phyloP scores from a whole-genome alignment of 169 alveolate species.

The Sarcocystis neurona region DNA sequence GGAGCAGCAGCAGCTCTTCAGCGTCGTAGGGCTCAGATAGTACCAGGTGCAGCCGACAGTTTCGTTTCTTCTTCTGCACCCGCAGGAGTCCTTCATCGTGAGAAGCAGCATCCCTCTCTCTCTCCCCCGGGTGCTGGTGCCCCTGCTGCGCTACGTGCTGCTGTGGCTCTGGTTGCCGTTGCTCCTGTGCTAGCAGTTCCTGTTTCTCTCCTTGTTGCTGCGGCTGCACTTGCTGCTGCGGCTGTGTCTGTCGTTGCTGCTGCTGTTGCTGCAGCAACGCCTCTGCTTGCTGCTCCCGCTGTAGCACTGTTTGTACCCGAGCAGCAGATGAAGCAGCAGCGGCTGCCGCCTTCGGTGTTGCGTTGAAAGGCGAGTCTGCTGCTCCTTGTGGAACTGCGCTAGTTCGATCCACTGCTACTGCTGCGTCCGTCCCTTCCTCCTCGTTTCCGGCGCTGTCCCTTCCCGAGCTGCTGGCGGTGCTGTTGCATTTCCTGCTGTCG shows the following conservation, averaged over 20 bases:
- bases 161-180: no score
- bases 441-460: no score
- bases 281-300: no score
- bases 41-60: no score
- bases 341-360: not conserved
- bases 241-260: constrained; percentile 36
- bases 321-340: not conserved
- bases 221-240: constrained; percentile 43
- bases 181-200: no score
- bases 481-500: not conserved
- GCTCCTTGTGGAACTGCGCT: not conserved
- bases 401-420: not conserved
- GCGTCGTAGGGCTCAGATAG: no score
- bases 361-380: not conserved
- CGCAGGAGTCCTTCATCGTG: no score
- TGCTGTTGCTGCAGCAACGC: constrained; percentile 31
- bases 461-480: constrained; percentile 21
- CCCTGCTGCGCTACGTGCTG: no score
- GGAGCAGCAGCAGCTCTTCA: no score
- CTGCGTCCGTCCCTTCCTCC: constrained; percentile 2
- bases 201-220: constrained; percentile 13
- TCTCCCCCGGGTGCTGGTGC: no score
- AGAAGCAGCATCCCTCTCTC: no score
- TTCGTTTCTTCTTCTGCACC: no score
- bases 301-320: not conserved